A percentile compares a stretch with the other conserved stretches of the same genome.
Evolutionary conservation across 106 monocot species (phyloP).

Genomic region (Dendrobium nobile): DNA sequence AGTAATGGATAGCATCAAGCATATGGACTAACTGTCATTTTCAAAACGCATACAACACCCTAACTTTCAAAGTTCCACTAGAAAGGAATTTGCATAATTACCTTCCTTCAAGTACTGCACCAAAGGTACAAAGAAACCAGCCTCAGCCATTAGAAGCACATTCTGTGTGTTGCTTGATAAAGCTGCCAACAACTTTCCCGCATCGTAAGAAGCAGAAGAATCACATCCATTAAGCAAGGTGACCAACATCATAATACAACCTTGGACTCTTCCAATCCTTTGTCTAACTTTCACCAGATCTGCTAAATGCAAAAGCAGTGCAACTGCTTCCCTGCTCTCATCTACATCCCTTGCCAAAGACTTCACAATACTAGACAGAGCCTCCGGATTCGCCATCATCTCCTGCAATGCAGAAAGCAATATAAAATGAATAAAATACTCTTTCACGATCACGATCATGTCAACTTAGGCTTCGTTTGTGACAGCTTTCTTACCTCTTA

Average conservation of each 20-base stretch:
- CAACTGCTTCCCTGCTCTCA: slow-evolving; percentile 69
- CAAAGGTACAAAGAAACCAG: slow-evolving; percentile 64
- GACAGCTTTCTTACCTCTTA: no score
- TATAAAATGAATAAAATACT: slow-evolving; percentile 1
- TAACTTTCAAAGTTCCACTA: background rate
- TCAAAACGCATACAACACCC: background rate
- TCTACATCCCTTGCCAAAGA: slow-evolving; percentile 53
- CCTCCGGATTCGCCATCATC: slow-evolving; percentile 45
- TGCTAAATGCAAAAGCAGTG: slow-evolving; percentile 48
- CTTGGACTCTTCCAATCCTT: slow-evolving; percentile 69
- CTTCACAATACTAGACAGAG: slow-evolving; percentile 46
- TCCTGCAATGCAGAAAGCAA: slow-evolving; percentile 33
- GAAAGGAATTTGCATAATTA: slow-evolving; percentile 15
- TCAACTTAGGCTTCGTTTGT: background rate
- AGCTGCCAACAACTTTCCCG: slow-evolving; percentile 40
- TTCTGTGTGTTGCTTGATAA: slow-evolving; percentile 73
- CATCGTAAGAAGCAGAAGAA: slow-evolving; percentile 36
- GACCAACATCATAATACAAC: slow-evolving; percentile 77
- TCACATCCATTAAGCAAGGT: slow-evolving; percentile 51
- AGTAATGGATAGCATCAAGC: no score
- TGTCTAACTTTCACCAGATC: slow-evolving; percentile 44
- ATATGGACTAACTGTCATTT: no score
- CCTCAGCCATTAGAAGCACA: slow-evolving; percentile 87
- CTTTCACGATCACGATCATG: background rate
- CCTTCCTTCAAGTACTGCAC: slow-evolving; percentile 72